Percentiles rank a stretch among this genome's conserved stretches.
phyloP scores from a whole-genome alignment of 2,329 filamentous ascomycete species.

The Pyrenophora teres region DNA sequence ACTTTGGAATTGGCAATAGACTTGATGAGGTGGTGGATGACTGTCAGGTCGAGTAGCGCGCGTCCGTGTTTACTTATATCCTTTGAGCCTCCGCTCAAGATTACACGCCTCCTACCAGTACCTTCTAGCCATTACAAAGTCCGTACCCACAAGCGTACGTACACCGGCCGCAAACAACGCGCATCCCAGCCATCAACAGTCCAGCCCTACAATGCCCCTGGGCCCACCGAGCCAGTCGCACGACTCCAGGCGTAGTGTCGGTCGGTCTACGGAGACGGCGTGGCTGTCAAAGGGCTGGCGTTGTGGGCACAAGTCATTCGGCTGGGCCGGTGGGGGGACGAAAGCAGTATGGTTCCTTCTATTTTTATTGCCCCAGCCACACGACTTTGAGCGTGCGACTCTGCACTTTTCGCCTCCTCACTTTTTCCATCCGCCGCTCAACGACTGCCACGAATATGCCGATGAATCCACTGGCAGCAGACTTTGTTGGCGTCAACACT shows the following conservation, averaged over 20 bases:
- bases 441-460: not conserved
- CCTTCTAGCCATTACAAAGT: constrained; percentile 4
- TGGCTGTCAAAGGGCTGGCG: constrained; percentile 5
- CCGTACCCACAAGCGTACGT: constrained; percentile 15
- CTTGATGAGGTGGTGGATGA: not conserved
- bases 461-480: not conserved
- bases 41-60: not conserved
- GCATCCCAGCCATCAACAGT: constrained; percentile 13
- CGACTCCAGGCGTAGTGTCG: not conserved
- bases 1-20: not conserved
- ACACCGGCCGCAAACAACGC: constrained; percentile 13
- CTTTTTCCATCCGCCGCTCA: constrained; percentile 2
- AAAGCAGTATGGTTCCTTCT: constrained; percentile 7
- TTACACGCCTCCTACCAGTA: constrained; percentile 1
- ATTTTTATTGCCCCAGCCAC: constrained; percentile 14
- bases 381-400: constrained; percentile 1
- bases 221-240: constrained; percentile 10
- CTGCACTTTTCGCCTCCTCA: constrained; percentile 2
- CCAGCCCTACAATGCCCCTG: constrained; percentile 11
- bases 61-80: constrained; percentile 18
- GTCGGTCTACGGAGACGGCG: constrained; percentile 2
- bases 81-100: not conserved
- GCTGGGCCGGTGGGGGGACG: not conserved
- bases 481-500: not conserved
- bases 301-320: not conserved